A percentile compares a stretch with the other conserved stretches of the same genome.
These are phyloP conservation scores for Oryza rufipogon DNA, from an alignment of 176 grass and related monocot genomes.

Conservation along the genomic window DNA sequence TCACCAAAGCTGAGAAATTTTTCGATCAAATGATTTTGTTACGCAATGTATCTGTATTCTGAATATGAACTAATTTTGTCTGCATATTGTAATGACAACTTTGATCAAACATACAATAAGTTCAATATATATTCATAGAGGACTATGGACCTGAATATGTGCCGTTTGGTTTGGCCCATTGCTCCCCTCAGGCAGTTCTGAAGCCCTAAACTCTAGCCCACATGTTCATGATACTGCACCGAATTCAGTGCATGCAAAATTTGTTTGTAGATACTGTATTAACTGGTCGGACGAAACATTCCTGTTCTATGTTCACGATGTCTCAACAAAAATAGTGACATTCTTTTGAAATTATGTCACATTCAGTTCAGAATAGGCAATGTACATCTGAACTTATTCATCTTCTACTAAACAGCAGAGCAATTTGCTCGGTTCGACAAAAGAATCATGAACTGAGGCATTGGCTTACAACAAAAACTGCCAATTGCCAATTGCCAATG, in stretches of 20 bases:
- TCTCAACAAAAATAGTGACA: neutral
- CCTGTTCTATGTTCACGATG: neutral
- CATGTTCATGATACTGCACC: neutral
- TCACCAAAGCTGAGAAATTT: slow-evolving; percentile 7
- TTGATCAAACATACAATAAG: neutral
- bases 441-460: neutral
- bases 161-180: neutral
- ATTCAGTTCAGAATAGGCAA: neutral
- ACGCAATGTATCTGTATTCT: neutral
- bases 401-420: too few relatives aligned
- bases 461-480: neutral
- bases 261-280: neutral
- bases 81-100: neutral
- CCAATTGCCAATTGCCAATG: neutral
- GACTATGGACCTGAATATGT: neutral
- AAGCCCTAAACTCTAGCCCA: neutral
- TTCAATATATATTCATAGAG: neutral
- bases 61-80: neutral
- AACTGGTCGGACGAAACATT: neutral
- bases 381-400: too few relatives aligned
- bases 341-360: neutral
- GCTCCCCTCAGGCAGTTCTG: neutral
- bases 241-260: neutral
- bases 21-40: neutral
- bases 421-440: neutral